Evolutionary conservation across 148 eudicot species (phyloP), one percentile per base, ranked within the genome.

Genomic region (Amaranthus palmeri): DNA sequence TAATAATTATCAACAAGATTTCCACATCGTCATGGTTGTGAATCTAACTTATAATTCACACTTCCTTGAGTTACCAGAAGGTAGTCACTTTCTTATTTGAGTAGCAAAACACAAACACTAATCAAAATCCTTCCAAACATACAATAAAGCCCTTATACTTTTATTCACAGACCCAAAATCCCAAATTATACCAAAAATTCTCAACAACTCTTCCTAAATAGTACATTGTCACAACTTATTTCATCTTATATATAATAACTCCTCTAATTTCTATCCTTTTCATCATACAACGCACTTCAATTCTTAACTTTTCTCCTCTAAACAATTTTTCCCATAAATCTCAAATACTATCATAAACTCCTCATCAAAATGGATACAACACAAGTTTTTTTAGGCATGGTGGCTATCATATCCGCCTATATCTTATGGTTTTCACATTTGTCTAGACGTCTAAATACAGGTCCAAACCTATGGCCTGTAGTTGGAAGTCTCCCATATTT

Each of bases 401-500:
- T 44, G 13, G 83, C 88, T 18, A 76, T 84, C 40, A 54, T 79
- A 0, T 69, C 87, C 13, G 87, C 85, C 42, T 92, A 92, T 57
- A 71, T 92, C 74, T 18, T 92, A 2, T 92, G 96, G 96, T 92
- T 92, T 78, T 78, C 76, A 54, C 85, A 71, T 42, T 74, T 92
- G 0, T 76, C 84, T 6, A 65, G 77, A 1, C 82, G 79, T 5
- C 78, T 90, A 2, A 74, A 68, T 36, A 48, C 44, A 8, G 96
- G 96, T 8, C 97, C 97, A 2, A 83, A 74, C 55, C 81, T 86
- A 7, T 86, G 82, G 85, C 97, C 97, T 2, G 2, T 92, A 0
- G 78, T 92, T 43, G 97, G 97, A 4, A 85, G 90, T 67, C 82
- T 92, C 14, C 97, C 97, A 0, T 53, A 70, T 55, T 74, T 87